Conservation (phyloP, 257 asterid genomes). For the Henckelia pumila region DNA sequence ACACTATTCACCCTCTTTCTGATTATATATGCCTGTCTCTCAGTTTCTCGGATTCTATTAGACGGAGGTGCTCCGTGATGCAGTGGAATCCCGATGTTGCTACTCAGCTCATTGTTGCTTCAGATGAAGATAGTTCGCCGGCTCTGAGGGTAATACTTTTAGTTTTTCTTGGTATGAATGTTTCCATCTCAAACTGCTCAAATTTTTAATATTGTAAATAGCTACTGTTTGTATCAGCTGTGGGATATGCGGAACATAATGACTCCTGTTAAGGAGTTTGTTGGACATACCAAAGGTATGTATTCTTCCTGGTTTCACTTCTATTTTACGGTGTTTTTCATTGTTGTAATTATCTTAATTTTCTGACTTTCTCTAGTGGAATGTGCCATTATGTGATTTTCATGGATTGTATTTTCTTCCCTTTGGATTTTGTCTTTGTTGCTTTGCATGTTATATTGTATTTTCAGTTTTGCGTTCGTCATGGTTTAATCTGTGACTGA, state of each 20-base stretch:
- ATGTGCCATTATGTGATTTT: background rate
- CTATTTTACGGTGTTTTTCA: background rate
- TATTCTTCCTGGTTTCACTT: slow-evolving; percentile 19
- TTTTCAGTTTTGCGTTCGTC: background rate
- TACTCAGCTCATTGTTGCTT: slow-evolving; percentile 91
- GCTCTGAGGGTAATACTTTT: slow-evolving; percentile 61
- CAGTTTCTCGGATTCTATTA: slow-evolving; percentile 83
- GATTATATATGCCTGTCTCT: slow-evolving; percentile 24
- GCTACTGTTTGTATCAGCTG: slow-evolving; percentile 48
- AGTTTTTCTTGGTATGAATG: slow-evolving; percentile 15
- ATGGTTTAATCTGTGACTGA: background rate
- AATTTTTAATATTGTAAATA: slow-evolving; percentile 25
- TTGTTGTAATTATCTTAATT: slow-evolving; percentile 6
- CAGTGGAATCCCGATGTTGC: slow-evolving; percentile 98
- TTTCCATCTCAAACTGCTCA: slow-evolving; percentile 16
- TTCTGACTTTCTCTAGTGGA: slow-evolving; percentile 12
- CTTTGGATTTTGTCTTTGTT: background rate
- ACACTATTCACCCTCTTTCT: slow-evolving; percentile 3
- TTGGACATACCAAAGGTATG: slow-evolving; percentile 93
- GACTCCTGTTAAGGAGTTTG: slow-evolving; percentile 88
- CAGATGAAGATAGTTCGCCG: slow-evolving; percentile 94
- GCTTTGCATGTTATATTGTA: background rate
- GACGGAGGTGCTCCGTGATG: slow-evolving; percentile 92
- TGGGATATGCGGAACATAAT: slow-evolving; percentile 95
- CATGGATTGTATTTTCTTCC: slow-evolving; percentile 1